phyloP scores from a whole-genome alignment of 2,329 filamentous ascomycete genomes.

The Fusarium nelsonii region DNA sequence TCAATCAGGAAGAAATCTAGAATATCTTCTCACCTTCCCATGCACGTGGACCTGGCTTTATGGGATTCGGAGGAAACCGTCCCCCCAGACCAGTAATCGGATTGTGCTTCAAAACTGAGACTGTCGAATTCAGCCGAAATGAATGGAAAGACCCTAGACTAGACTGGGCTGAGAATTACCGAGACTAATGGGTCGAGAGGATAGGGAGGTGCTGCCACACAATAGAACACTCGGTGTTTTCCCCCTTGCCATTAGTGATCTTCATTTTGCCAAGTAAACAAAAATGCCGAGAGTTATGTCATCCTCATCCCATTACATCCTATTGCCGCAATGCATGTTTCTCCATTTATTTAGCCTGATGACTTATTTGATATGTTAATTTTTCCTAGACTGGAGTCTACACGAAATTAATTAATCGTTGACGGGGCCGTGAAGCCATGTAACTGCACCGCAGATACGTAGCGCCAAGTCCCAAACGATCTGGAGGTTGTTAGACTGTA shows the following conservation, averaged over 20 bases:
- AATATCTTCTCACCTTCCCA: background rate
- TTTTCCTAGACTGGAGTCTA: background rate
- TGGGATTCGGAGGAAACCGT: no score
- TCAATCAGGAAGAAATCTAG: conserved; percentile 15
- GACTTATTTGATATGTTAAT: background rate
- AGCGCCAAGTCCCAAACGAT: background rate
- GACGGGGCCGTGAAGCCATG: background rate
- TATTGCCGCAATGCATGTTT: background rate
- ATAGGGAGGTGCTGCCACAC: background rate
- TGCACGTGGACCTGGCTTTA: background rate
- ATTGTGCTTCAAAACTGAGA: conserved; percentile 2
- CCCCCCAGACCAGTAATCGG: background rate
- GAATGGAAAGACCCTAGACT: background rate
- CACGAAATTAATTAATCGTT: background rate
- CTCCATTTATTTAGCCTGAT: conserved; percentile 1
- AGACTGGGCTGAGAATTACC: background rate
- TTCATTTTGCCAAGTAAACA: conserved; percentile 5
- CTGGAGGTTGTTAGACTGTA: background rate
- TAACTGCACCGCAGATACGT: background rate
- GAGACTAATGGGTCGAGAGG: background rate
- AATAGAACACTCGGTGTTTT: background rate
- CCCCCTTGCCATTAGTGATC: background rate
- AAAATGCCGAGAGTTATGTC: conserved; percentile 2
- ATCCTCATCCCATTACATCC: background rate
- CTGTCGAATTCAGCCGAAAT: background rate